Evolutionary conservation across 1,139 yeast species (phyloP).

Genomic region (Blastobotrys illinoisensis): DNA sequence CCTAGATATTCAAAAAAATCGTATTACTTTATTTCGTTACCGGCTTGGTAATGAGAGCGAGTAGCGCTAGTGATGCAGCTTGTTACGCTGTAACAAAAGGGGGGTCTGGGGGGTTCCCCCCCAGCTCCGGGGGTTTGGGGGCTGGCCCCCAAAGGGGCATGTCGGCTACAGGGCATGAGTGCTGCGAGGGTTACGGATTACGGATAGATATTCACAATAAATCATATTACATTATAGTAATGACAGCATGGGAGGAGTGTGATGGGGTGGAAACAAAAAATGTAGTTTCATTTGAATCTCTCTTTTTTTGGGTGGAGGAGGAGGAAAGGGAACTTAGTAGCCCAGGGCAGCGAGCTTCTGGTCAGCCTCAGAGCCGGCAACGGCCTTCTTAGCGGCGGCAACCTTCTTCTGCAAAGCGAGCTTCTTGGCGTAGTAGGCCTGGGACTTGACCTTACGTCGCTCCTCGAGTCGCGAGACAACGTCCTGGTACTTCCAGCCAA

Average conservation of each 20-base stretch:
- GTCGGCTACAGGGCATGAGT: too few relatives aligned
- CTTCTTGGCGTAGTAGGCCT: constrained; percentile 99
- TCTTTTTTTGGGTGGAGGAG: not conserved
- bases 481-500: constrained; percentile 99
- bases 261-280: not conserved
- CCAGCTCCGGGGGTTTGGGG: not conserved
- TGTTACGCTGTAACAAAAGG: not conserved
- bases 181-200: too few relatives aligned
- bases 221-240: not conserved
- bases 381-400: constrained; percentile 75
- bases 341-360: constrained; percentile 75
- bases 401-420: constrained; percentile 91
- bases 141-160: not conserved
- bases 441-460: constrained; percentile 98
- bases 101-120: not conserved
- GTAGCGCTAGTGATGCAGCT: too few relatives aligned
- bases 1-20: too few relatives aligned
- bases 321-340: constrained; percentile 42
- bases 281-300: not conserved
- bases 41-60: too few relatives aligned
- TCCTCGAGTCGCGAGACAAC: constrained; percentile 97
- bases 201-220: not conserved
- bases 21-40: too few relatives aligned
- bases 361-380: constrained; percentile 68
- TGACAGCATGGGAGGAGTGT: not conserved